Base-by-base conservation (phyloP, 139 green algal species). In the Picochlorum sp. region DNA sequence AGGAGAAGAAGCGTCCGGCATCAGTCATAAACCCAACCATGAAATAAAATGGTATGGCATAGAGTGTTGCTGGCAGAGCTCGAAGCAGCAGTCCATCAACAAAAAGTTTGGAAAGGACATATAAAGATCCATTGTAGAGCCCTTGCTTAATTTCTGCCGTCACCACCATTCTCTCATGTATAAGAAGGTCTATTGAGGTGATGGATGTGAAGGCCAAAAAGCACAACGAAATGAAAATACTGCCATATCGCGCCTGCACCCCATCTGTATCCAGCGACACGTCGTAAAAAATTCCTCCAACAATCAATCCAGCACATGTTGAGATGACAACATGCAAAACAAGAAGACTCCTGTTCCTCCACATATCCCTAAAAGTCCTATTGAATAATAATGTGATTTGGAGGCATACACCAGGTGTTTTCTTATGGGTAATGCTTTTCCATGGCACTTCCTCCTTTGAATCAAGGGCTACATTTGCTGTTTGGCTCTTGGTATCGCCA, bases 201-300 rank as follows among this genome's bases (percentile, higher is more conserved):
- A 92, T 67, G 2, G 74, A 77, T 20, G 79, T 88, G 74, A 94
- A 88, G 51, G 77, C 85, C 2, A 90, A 77, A 30, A 92, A 84
- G 49, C 66, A 68, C n/a, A 92, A 77, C 4, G 77, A 71, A 64
- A 95, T 92, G 75, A 95, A 95, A 57, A 92, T 69, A 45, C 64
- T 81, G 21, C 73, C 74, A 26, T 61, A 56, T n/a, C 74, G 77
- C 65, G 88, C 87, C 64, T 91, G 82, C 0, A 77, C 77, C 37
- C 83, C 83, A 2, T 69, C 66, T 49, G 82, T 81, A 67, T 83
- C 74, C 3, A 69, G 49, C 5, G 49, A 11, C 34, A 81, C 67
- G 30, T 83, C 20, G 60, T 66, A 85, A 70, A 90, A 92, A 61
- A 90, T 83, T 45, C 72, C 20, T 16, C 82, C 84, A 28, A 75